phyloP scores from a whole-genome alignment of 2,329 filamentous ascomycete genomes.

The Paracamarosporium sp. region DNA sequence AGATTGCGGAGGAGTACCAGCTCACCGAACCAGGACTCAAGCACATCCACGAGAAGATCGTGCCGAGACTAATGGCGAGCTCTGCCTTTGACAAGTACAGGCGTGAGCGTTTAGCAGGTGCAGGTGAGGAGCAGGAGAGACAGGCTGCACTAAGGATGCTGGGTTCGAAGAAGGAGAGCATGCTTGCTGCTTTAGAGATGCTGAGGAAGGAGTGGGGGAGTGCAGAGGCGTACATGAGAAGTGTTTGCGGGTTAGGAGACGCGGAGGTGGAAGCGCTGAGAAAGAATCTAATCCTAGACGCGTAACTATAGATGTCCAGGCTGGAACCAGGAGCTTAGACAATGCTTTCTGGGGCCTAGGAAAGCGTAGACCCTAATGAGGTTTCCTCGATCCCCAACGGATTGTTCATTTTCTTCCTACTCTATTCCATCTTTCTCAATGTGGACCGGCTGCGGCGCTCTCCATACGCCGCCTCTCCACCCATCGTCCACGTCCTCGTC shows the following conservation, averaged over 20 bases:
- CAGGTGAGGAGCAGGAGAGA: conserved; percentile 23
- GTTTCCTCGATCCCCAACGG: too few species aligned
- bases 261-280: conserved; percentile 61
- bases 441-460: not conserved
- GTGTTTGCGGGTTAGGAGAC: conserved; percentile 64
- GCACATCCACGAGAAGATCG: conserved; percentile 53
- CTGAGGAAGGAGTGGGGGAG: conserved; percentile 68
- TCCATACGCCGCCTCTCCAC: not conserved
- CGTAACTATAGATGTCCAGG: conserved; percentile 10
- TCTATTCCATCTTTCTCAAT: not conserved
- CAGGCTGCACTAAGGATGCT: conserved; percentile 43
- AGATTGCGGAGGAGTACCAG: conserved; percentile 68
- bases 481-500: not conserved
- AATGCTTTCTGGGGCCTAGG: too few species aligned
- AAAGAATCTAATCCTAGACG: conserved; percentile 28
- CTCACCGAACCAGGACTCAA: conserved; percentile 69
- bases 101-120: conserved; percentile 15
- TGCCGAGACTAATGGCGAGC: conserved; percentile 55
- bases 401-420: not conserved
- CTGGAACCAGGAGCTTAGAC: not conserved
- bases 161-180: conserved; percentile 56
- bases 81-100: conserved; percentile 35
- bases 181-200: conserved; percentile 59
- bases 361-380: not conserved
- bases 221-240: conserved; percentile 67